These are phyloP conservation scores for Hibiscus syriacus DNA, from an alignment of 345 rosid genomes.

Conservation along the genomic window DNA sequence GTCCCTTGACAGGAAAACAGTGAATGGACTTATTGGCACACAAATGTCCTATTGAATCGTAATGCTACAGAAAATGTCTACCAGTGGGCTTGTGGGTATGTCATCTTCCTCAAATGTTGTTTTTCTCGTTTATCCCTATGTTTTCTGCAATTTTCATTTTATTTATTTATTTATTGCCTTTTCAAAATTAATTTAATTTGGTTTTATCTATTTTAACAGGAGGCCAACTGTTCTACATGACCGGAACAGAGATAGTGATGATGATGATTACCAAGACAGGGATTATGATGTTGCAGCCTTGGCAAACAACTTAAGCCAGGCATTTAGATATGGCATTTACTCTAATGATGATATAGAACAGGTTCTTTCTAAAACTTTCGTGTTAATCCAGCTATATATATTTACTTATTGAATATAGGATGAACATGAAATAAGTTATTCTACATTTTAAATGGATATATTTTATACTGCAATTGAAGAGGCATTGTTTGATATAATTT, in stretches of 20 bases:
- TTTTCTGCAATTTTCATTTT: background rate
- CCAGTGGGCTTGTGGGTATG: conserved; percentile 92
- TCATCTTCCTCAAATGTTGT: conserved; percentile 4
- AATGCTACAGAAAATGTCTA: conserved; percentile 73
- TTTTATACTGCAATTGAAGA: background rate
- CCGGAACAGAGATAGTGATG: conserved; percentile 80
- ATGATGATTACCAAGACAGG: conserved; percentile 77
- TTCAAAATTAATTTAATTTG: background rate
- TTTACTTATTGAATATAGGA: background rate
- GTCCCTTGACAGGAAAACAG: conserved; percentile 42
- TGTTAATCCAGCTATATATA: background rate
- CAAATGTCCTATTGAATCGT: conserved; percentile 60
- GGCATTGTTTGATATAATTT: background rate
- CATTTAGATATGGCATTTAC: conserved; percentile 85
- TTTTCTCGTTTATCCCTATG: background rate
- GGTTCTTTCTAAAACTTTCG: conserved; percentile 36
- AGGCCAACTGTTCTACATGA: conserved; percentile 82
- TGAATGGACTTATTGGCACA: conserved; percentile 73
- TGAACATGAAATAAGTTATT: background rate
- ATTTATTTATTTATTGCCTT: background rate
- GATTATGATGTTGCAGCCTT: conserved; percentile 93
- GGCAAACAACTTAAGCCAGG: conserved; percentile 88
- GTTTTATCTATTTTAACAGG: conserved; percentile 38
- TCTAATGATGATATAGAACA: conserved; percentile 69
- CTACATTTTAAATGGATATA: background rate